Base-by-base conservation (phyloP, 768 basidiomycete genomes). In the Astraeus odoratus region DNA sequence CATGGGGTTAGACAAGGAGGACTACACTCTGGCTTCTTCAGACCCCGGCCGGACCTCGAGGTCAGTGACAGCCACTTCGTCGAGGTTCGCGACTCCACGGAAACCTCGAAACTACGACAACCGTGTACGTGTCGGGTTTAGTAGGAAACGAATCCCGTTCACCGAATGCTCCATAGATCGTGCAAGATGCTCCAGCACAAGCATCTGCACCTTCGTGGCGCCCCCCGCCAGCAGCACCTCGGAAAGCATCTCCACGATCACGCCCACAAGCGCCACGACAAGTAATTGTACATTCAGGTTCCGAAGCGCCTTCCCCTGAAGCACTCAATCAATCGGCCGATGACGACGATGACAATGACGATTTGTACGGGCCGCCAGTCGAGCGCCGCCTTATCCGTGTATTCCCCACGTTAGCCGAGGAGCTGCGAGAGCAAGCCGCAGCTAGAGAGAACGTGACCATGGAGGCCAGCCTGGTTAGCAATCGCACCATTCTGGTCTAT, bases 321-420 rank as follows among this genome's bases (percentile, higher is more conserved):
- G n/a, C n/a, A n/a, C n/a, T n/a, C n/a, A n/a, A n/a, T n/a, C n/a
- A n/a, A n/a, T n/a, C n/a, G 36, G 46, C 23, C 6, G 30, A n/a
- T 20, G 43, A 46, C 15, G 39, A 52, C 8, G 55, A 60, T 33
- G 57, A 61, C 27, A 47, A 54, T 10, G 59, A 60, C 20, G 59
- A 60, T 42, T 37, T 60, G 40, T 60, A 60, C 12, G 59, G 59
- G 16, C 59, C 59, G 23, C 59, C 55, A 2, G 55, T 58, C 15
- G 54, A 58, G 20, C 59, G 52, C 24, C 54, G 46, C 8, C 42
- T 61, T 7, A 43, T 61, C 43, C 59, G 59, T 8, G 54, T 61
- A 12, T 54, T 59, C 26, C 59, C 59, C 36, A 49, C 57, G 1
- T 30, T 60, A 1, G 57, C 55, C 12, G 51, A 60, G 29, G 59